These are phyloP conservation scores for Euphrasia arctica DNA, from an alignment of 305 asterid genomes.

Conservation along the genomic window DNA sequence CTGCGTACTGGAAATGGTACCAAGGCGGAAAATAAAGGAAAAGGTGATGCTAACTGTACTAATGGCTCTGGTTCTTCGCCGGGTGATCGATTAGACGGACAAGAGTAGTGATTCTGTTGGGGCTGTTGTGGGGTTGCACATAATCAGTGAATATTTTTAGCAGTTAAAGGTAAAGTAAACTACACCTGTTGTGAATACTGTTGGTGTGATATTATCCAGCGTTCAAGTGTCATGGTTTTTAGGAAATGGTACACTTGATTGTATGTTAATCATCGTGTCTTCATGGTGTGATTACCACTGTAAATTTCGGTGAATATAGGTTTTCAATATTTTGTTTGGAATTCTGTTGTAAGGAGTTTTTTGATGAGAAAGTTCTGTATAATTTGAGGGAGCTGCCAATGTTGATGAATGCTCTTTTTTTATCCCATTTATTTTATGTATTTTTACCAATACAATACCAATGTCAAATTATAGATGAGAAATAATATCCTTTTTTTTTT, in stretches of 20 bases:
- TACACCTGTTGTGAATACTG: background rate
- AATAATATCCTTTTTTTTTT: no score
- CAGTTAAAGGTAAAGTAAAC: background rate
- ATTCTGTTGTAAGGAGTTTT: background rate
- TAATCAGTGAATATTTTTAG: background rate
- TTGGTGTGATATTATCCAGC: background rate
- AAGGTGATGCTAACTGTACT: constrained; percentile 38
- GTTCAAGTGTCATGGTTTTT: background rate
- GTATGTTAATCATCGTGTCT: background rate
- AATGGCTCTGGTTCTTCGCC: constrained; percentile 31
- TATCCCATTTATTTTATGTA: no score
- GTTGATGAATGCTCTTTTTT: no score
- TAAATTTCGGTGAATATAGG: background rate
- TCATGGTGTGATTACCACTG: background rate
- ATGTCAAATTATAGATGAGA: no score
- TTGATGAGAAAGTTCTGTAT: background rate
- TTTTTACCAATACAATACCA: no score
- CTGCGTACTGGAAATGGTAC: constrained; percentile 36
- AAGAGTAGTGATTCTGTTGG: constrained; percentile 24
- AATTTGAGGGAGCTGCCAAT: background rate
- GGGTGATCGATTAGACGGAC: constrained; percentile 37
- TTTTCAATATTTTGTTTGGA: background rate
- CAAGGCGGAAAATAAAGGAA: constrained; percentile 42
- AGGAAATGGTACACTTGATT: background rate
- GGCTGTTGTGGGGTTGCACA: background rate